Evolutionary conservation across 148 eudicot genomes (phyloP), one percentile per base, ranked within the genome.

Genomic region (Cornus controversa): DNA sequence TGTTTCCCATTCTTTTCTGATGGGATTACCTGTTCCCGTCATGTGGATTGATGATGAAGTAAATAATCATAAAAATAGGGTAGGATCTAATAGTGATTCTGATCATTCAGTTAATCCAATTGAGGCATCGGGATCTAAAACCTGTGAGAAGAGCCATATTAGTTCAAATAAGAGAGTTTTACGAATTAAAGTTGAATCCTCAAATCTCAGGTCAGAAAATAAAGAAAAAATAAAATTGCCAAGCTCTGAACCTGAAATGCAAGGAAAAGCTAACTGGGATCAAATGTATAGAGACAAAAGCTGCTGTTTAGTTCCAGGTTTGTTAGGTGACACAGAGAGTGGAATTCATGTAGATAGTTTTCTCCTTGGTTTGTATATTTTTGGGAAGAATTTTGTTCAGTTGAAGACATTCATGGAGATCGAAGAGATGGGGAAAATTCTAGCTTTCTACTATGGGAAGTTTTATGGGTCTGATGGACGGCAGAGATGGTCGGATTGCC

Each of bases 1-100:
- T 37, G 73, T 62, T 28, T 60, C 64, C 26, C 23, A 69, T 66
- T 14, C 53, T 4, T 76, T 77, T 54, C 42, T 68, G 6, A 63
- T 83, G 70, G 86, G 83, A 13, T 67, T 83, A 29, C 70, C 80
- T 18, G 65, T 83, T 58, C 83, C 80, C 45, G 66, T 83, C 64
- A 63, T 63, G 22, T 83, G 86, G 86, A 71, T 83, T 22, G 65
- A 72, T 28, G 34, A 71, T 71, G 10, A 71, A 71, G 3, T 28
- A 71, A 53, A 72, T 45, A 53, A 24, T 27, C 34, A 72, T 25
- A 53, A 50, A 20, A 64, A 23, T 24, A 10, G 37, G 42, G 8
- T 27, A 25, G 45, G 6, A 71, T 27, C 8, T 27, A 71, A 47
- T 71, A 26, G 8, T 47, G 26, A 53, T 15, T 10, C 24, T 15